Conservation (phyloP, 1,284 basidiomycete species). For the Boletus semigastroideus region DNA sequence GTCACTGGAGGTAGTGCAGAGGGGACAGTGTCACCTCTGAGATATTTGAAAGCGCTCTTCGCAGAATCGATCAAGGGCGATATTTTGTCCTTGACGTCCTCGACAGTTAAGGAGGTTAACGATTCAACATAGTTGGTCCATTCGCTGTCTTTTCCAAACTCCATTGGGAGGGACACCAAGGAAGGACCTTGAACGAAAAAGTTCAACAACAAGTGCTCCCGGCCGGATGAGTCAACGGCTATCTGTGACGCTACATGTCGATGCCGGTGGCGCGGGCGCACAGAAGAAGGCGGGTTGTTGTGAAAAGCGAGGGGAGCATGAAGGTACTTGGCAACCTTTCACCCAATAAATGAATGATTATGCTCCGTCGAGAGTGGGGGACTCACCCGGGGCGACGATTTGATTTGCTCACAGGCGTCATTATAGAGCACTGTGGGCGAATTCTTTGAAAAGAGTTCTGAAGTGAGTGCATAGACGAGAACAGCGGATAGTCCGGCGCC, state of each 20-base stretch:
- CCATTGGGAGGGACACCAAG: slow-evolving; percentile 29
- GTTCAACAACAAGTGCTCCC: slow-evolving; percentile 78
- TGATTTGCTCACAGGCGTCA: slow-evolving; percentile 83
- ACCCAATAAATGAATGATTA: neutral
- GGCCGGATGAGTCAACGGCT: slow-evolving; percentile 63
- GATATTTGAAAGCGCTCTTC: slow-evolving; percentile 61
- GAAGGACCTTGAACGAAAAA: slow-evolving; percentile 70
- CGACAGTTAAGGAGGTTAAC: slow-evolving; percentile 51
- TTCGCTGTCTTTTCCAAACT: slow-evolving; percentile 33
- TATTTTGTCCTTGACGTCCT: slow-evolving; percentile 47
- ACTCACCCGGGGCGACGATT: slow-evolving; percentile 66
- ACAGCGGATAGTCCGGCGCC: slow-evolving; percentile 82
- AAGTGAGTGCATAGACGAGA: slow-evolving; percentile 81
- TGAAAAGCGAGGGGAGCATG: slow-evolving; percentile 68
- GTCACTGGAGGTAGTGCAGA: slow-evolving; percentile 31
- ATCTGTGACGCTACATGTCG: slow-evolving; percentile 75
- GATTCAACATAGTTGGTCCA: slow-evolving; percentile 23
- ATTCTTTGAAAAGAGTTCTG: slow-evolving; percentile 90
- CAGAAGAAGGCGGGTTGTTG: slow-evolving; percentile 69
- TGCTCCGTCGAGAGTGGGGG: slow-evolving; percentile 10
- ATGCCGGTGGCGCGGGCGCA: slow-evolving; percentile 75
- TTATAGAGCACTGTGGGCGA: slow-evolving; percentile 89
- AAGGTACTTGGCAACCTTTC: slow-evolving; percentile 64
- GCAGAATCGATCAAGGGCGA: slow-evolving; percentile 42
- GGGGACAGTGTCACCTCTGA: slow-evolving; percentile 57